Evolutionary conservation across 1,139 yeast species (phyloP).

Genomic region (Kluyveromyces sp.): DNA sequence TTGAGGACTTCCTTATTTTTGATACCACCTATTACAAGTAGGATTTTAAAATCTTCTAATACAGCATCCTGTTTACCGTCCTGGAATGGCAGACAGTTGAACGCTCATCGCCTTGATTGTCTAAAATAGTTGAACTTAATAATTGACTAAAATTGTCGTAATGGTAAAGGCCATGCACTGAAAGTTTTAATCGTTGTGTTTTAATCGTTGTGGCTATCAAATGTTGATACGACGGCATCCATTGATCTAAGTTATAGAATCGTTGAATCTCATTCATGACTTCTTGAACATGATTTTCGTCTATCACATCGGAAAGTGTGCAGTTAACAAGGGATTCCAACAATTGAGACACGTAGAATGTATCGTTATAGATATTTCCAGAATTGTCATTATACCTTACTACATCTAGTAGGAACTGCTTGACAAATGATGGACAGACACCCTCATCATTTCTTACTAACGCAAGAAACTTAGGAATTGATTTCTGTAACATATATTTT

Average conservation of each 20-base stretch:
- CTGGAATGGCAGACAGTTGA: slow-evolving; percentile 12
- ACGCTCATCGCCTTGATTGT: slow-evolving; percentile 5
- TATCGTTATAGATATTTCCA: slow-evolving; percentile 69
- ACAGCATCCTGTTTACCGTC: slow-evolving; percentile 50
- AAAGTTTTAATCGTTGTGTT: slow-evolving; percentile 50
- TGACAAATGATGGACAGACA: slow-evolving; percentile 57
- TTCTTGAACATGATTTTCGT: slow-evolving; percentile 33
- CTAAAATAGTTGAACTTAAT: slow-evolving; percentile 25
- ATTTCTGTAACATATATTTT: slow-evolving; percentile 59
- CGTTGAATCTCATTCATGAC: slow-evolving; percentile 61
- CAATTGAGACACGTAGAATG: slow-evolving; percentile 54
- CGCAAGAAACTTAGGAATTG: slow-evolving; percentile 58
- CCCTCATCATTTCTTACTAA: slow-evolving; percentile 55
- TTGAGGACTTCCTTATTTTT: slow-evolving; percentile 52
- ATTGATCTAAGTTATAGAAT: slow-evolving; percentile 71
- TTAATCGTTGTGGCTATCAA: slow-evolving; percentile 48
- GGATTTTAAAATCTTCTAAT: slow-evolving; percentile 60
- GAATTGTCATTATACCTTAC: slow-evolving; percentile 82
- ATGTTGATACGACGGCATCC: slow-evolving; percentile 72
- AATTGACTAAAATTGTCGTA: slow-evolving; percentile 40
- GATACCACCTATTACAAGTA: slow-evolving; percentile 70
- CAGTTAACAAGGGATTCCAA: slow-evolving; percentile 49
- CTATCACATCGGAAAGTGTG: slow-evolving; percentile 30
- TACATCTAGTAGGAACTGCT: slow-evolving; percentile 58
- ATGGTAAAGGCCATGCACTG: slow-evolving; percentile 47